A percentile compares a stretch with the other conserved stretches of the same genome.
phyloP scores from a whole-genome alignment of 2,329 filamentous ascomycete genomes.

The Didymella lethalis region DNA sequence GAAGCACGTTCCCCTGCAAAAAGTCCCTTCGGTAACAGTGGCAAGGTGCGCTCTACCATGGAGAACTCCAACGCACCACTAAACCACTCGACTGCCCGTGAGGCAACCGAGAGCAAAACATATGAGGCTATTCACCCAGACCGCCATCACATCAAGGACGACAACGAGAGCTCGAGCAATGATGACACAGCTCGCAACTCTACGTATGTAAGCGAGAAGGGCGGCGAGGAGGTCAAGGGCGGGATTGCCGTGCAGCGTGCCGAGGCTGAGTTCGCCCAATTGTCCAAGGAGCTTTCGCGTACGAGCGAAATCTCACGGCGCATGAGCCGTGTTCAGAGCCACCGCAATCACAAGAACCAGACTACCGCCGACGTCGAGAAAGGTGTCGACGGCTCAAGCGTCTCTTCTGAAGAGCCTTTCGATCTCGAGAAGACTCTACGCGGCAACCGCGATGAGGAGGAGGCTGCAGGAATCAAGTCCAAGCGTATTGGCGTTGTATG shows the following conservation, averaged over 20 bases:
- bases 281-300: constrained; percentile 60
- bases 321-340: constrained; percentile 57
- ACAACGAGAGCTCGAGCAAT: constrained; percentile 33
- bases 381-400: constrained; percentile 45
- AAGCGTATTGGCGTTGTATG: constrained; percentile 79
- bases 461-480: constrained; percentile 77
- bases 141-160: constrained; percentile 24
- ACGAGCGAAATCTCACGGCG: constrained; percentile 49
- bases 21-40: constrained; percentile 5
- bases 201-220: constrained; percentile 31
- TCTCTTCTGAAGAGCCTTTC: constrained; percentile 63
- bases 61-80: constrained; percentile 35
- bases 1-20: constrained; percentile 12
- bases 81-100: constrained; percentile 29
- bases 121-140: constrained; percentile 43
- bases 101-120: constrained; percentile 36
- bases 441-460: constrained; percentile 74
- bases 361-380: constrained; percentile 67
- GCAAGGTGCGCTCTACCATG: constrained; percentile 39
- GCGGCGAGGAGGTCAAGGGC: constrained; percentile 18
- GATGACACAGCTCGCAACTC: constrained; percentile 34
- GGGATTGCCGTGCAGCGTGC: constrained; percentile 70
- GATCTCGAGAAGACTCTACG: constrained; percentile 78
- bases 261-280: constrained; percentile 73
- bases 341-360: constrained; percentile 51